Evolutionary conservation across 371 early-diverging fungal species (phyloP).

Genomic region (Lichtheimia ramosa): DNA sequence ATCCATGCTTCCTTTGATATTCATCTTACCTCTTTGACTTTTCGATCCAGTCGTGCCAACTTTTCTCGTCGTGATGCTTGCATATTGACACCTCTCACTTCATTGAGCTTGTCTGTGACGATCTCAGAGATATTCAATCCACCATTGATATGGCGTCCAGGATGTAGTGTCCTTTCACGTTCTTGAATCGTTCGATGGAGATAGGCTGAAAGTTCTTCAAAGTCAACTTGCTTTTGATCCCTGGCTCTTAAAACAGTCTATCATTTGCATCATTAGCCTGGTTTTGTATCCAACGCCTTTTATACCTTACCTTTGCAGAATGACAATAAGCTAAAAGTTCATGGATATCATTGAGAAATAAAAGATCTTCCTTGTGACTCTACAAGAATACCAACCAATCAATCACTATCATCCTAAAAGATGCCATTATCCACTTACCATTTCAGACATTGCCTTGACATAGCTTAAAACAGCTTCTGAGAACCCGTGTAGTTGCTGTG

Average conservation of each 20-base stretch:
- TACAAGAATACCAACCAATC: slow-evolving; percentile 74
- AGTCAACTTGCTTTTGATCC: slow-evolving; percentile 95
- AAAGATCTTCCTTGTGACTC: slow-evolving; percentile 59
- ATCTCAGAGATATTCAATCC: slow-evolving; percentile 72
- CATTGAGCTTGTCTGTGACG: slow-evolving; percentile 86
- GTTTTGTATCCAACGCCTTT: background rate
- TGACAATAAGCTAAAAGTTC: slow-evolving; percentile 88
- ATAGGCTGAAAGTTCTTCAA: slow-evolving; percentile 82
- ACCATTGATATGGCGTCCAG: slow-evolving; percentile 38
- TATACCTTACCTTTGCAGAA: slow-evolving; percentile 71
- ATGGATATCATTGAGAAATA: slow-evolving; percentile 63
- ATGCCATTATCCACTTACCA: slow-evolving; percentile 51
- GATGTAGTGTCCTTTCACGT: slow-evolving; percentile 60
- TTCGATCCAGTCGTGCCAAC: slow-evolving; percentile 66
- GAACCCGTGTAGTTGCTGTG: slow-evolving; percentile 71
- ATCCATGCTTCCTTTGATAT: no score
- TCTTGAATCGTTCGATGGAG: slow-evolving; percentile 66
- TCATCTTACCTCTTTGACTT: slow-evolving; percentile 69
- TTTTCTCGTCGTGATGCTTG: slow-evolving; percentile 78
- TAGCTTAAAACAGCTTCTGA: slow-evolving; percentile 69
- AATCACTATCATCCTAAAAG: slow-evolving; percentile 26
- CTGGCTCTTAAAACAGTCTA: slow-evolving; percentile 77
- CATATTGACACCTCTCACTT: slow-evolving; percentile 85
- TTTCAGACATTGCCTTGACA: slow-evolving; percentile 64
- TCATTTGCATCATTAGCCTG: background rate